Evolutionary conservation across 2,329 filamentous ascomycete genomes (phyloP).

Genomic region (Colletotrichum musae): DNA sequence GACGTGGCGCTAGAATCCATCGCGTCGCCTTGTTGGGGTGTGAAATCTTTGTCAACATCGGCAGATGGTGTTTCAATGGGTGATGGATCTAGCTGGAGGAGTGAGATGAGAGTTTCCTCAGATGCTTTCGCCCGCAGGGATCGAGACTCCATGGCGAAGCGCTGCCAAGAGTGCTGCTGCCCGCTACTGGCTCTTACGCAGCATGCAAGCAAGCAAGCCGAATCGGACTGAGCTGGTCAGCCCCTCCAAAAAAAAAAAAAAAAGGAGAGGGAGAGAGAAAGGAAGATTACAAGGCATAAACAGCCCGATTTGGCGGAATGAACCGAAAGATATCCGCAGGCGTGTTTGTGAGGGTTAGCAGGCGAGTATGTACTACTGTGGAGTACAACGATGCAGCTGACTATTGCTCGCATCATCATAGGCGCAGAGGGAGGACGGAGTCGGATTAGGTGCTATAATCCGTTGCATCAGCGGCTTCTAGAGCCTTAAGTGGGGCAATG

Average conservation of each 20-base stretch:
- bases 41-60: conserved; percentile 63
- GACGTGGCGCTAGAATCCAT: conserved; percentile 49
- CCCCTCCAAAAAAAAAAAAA: no score
- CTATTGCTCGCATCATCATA: conserved; percentile 32
- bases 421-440: conserved; percentile 17
- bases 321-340: no score
- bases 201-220: no score
- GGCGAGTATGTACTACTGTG: no score
- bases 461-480: no score
- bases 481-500: no score
- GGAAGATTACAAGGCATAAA: no score
- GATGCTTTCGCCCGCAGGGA: conserved; percentile 40
- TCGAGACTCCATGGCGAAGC: conserved; percentile 52
- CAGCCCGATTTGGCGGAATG: no score
- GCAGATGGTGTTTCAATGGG: conserved; percentile 70
- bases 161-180: conserved; percentile 42
- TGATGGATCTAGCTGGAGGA: conserved; percentile 43
- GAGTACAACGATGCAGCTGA: conserved; percentile 14
- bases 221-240: no score
- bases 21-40: conserved; percentile 55
- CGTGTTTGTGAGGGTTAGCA: no score
- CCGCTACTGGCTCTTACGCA: neutral
- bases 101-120: conserved; percentile 43
- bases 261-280: no score
- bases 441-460: neutral